A percentile compares a stretch with the other conserved stretches of the same genome.
These are phyloP conservation scores for Taphrina deformans DNA, from an alignment of 1,139 yeast genomes.

Conservation along the genomic window DNA sequence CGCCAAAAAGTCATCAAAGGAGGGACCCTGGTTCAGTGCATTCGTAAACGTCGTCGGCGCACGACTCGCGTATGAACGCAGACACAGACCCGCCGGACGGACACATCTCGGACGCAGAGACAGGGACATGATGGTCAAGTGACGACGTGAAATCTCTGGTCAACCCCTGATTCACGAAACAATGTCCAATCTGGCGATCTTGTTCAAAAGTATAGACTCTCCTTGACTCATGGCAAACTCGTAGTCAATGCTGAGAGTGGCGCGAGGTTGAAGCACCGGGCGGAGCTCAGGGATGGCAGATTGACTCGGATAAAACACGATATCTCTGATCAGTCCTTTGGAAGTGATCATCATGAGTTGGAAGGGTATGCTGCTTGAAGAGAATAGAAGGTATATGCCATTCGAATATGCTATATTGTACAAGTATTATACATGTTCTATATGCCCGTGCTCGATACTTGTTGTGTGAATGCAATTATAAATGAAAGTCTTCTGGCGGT, in stretches of 20 bases:
- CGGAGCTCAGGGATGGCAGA: not conserved
- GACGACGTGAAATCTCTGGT: too few species aligned
- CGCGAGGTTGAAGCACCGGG: not conserved
- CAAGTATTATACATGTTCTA: too few species aligned
- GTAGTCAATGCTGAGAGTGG: not conserved
- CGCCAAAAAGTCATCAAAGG: constrained; percentile 83
- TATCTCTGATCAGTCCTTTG: not conserved
- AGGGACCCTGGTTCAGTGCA: constrained; percentile 77
- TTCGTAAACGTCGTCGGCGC: constrained; percentile 67
- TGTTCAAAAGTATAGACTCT: not conserved
- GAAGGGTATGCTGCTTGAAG: not conserved
- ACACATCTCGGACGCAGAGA: not conserved
- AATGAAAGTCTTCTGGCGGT: not conserved
- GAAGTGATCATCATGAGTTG: not conserved
- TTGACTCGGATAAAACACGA: not conserved
- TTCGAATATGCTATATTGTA: too few species aligned
- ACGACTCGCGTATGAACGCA: constrained; percentile 43
- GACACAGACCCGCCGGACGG: not conserved
- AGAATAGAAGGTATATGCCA: too few species aligned
- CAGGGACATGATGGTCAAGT: not conserved
- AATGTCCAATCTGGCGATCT: too few species aligned
- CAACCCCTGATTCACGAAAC: too few species aligned
- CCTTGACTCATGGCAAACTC: not conserved
- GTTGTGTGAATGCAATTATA: not conserved
- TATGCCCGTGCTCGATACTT: too few species aligned